These are phyloP conservation scores for Mortierella hygrophila DNA, from an alignment of 192 early-diverging fungal genomes.

Conservation along the genomic window DNA sequence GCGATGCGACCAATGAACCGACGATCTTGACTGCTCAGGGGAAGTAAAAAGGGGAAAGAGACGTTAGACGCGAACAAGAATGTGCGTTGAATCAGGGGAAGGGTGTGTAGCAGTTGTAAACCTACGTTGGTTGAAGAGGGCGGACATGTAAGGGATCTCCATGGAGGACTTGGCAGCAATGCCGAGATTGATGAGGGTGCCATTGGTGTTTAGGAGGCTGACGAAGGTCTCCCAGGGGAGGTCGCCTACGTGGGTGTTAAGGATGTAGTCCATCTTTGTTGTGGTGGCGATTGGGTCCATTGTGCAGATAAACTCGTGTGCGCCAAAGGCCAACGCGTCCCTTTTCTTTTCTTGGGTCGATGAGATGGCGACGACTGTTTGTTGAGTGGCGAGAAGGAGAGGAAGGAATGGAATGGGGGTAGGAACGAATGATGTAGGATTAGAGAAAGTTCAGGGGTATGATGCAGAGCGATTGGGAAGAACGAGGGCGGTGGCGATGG, in stretches of 20 bases:
- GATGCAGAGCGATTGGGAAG: not conserved
- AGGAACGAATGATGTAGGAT: not conserved
- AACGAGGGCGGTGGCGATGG: not conserved
- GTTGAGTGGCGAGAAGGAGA: too few relatives aligned
- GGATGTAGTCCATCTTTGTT: constrained; percentile 61
- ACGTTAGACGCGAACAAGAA: too few relatives aligned
- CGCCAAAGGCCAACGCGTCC: constrained; percentile 67
- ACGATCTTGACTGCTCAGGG: constrained; percentile 59
- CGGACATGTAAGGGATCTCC: constrained; percentile 35
- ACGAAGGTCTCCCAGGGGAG: constrained; percentile 57
- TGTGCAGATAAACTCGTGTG: constrained; percentile 61
- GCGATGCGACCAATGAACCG: constrained; percentile 76
- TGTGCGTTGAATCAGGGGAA: not conserved
- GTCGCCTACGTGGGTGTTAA: constrained; percentile 57
- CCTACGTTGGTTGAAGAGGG: constrained; percentile 43
- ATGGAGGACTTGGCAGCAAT: constrained; percentile 57
- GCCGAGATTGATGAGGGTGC: constrained; percentile 63
- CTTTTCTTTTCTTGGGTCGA: constrained; percentile 61
- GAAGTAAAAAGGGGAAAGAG: constrained; percentile 40
- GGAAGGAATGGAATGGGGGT: not conserved
- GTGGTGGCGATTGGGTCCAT: constrained; percentile 42
- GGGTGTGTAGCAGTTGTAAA: not conserved
- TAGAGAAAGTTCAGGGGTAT: constrained; percentile 17
- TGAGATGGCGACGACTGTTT: constrained; percentile 45
- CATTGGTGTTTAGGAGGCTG: constrained; percentile 56